phyloP scores from a whole-genome alignment of 2,329 filamentous ascomycete species.

The Pestalotiopsis sp. region DNA sequence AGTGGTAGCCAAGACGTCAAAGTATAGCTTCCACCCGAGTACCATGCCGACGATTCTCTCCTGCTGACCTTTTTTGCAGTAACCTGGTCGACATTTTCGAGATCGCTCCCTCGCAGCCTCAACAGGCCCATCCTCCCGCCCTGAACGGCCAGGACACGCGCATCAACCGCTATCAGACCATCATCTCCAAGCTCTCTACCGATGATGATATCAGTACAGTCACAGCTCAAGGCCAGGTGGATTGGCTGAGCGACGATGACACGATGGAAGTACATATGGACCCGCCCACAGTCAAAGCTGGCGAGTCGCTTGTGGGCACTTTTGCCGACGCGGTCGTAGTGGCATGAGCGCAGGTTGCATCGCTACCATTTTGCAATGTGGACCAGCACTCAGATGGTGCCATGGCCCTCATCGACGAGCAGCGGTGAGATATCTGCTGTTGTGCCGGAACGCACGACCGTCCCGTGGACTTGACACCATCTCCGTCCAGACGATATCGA shows the following conservation, averaged over 20 bases:
- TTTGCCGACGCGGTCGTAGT: conserved; percentile 62
- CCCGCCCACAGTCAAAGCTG: conserved; percentile 38
- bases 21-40: conserved; percentile 45
- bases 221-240: conserved; percentile 45
- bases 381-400: neutral
- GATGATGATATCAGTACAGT: conserved; percentile 43
- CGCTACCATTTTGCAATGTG: neutral
- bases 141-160: conserved; percentile 57
- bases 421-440: neutral
- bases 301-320: conserved; percentile 57
- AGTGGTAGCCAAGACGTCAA: conserved; percentile 65
- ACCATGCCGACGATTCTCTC: conserved; percentile 1
- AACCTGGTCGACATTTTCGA: conserved; percentile 72
- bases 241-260: conserved; percentile 57
- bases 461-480: neutral
- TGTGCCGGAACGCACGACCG: neutral
- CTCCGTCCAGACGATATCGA: neutral
- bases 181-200: conserved; percentile 60
- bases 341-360: conserved; percentile 33
- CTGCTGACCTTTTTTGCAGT: conserved; percentile 36
- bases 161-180: conserved; percentile 61
- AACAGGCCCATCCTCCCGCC: conserved; percentile 30
- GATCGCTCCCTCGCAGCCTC: conserved; percentile 55
- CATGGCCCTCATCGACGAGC: neutral
- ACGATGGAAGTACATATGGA: conserved; percentile 46